Base-by-base conservation (phyloP, 2,329 filamentous ascomycete species). In the Coleophoma cylindrospora region DNA sequence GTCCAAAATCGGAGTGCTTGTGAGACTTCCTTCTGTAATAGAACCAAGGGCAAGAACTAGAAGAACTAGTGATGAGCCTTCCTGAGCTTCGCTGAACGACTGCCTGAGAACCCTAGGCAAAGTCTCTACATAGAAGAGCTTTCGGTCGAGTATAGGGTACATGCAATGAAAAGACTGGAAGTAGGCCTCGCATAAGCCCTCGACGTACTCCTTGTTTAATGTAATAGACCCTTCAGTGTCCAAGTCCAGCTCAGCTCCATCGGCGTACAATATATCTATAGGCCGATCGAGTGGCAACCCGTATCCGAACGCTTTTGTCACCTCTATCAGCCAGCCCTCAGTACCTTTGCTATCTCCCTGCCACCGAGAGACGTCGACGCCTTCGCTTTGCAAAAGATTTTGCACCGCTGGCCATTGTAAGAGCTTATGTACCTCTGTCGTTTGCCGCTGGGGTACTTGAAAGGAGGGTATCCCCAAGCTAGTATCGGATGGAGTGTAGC, bases 21-120 rank as follows among this genome's bases (percentile, higher is more conserved):
- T 34, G 13, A 19, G 10, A 32, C 34, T 37, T 11, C 47, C 49
- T 13, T 36, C 7, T 10, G 49, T 44, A 32, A 50, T 17, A 10
- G 14, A 22, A 15, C 40, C 48, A 13, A 49, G 32, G 7, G 48
- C 48, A 3, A 49, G 10, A 22, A 49, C 40, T 15, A 49, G n/a
- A 9, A 49, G 34, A 21, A 45, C 40, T 3, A 49, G 19, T 7
- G 27, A 34, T 12, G 48, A 37, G 11, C 36, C 33, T 32, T 38
- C 40, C 17, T 45, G n/a, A 3, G 32, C 34, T 19, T 44, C 40
- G 17, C 17, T 19, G 21, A 49, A 49, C 10, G 40, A 45, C n/a
- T 15, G 11, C n/a, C 17, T 17, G 6, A 11, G 15, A 6, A 38
- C 48, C 34, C 34, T n/a, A 21, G 48, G 48, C 13, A 49, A n/a